Conservation (phyloP, 495 filamentous ascomycete species). For the Elasticomyces elasticus region DNA sequence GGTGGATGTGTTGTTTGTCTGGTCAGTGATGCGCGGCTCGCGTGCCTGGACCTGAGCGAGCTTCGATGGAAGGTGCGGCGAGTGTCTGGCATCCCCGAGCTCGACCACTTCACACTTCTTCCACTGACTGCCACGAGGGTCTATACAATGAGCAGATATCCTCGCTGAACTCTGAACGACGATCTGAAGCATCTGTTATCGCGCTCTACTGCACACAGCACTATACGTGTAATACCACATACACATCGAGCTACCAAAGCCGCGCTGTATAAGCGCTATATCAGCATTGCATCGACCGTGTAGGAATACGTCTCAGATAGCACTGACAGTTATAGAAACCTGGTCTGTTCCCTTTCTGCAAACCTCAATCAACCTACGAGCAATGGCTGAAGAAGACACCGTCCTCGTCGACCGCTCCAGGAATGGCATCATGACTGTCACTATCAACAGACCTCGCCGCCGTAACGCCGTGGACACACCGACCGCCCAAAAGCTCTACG, state of each 20-base stretch:
- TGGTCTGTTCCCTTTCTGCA: neutral
- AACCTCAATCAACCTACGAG: neutral
- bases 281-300: too few species aligned
- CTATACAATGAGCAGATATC: too few species aligned
- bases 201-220: too few species aligned
- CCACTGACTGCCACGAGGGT: too few species aligned
- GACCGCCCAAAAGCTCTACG: slow-evolving; percentile 30
- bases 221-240: too few species aligned
- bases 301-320: too few species aligned
- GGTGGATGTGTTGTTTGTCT: slow-evolving; percentile 1
- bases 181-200: too few species aligned
- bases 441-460: slow-evolving; percentile 31
- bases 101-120: neutral
- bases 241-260: too few species aligned
- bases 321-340: too few species aligned
- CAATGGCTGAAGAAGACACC: neutral
- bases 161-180: too few species aligned
- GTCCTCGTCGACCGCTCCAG: neutral
- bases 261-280: too few species aligned
- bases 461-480: slow-evolving; percentile 22
- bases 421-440: slow-evolving; percentile 36
- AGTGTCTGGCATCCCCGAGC: neutral
- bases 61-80: slow-evolving; percentile 1
- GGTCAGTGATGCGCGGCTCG: neutral
- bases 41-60: neutral